phyloP scores from a whole-genome alignment of 1,139 yeast genomes.

The Yamadazyma sp. region DNA sequence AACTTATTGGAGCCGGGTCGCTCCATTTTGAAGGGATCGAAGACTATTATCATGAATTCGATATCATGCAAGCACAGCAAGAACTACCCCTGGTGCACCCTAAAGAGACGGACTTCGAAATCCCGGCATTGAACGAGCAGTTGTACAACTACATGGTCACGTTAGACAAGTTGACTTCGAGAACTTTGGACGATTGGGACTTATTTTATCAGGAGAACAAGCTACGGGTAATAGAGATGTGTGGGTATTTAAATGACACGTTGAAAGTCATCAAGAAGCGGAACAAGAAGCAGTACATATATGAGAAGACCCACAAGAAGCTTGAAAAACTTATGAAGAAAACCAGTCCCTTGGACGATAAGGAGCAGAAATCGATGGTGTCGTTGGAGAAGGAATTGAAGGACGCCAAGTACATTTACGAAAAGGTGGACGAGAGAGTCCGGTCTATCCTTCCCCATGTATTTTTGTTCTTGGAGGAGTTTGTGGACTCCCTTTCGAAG shows the following conservation, averaged over 20 bases:
- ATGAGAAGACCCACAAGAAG: conserved; percentile 37
- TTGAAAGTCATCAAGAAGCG: conserved; percentile 46
- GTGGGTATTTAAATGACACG: conserved; percentile 32
- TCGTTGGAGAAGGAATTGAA: conserved; percentile 29
- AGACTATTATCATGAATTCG: conserved; percentile 37
- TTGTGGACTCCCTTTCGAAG: conserved; percentile 43
- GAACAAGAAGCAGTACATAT: conserved; percentile 41
- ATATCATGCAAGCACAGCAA: conserved; percentile 28
- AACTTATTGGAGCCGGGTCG: conserved; percentile 38
- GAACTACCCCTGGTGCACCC: conserved; percentile 41
- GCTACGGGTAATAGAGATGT: conserved; percentile 40
- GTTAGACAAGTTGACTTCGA: conserved; percentile 29
- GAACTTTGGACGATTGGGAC: conserved; percentile 34
- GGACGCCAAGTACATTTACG: conserved; percentile 30
- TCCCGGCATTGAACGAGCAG: conserved; percentile 32
- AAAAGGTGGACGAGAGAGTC: conserved; percentile 39
- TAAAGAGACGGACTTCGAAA: conserved; percentile 30
- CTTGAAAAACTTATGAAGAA: conserved; percentile 46
- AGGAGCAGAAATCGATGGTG: conserved; percentile 36
- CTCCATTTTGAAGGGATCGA: conserved; percentile 47
- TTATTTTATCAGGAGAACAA: conserved; percentile 29
- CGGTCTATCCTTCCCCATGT: conserved; percentile 47
- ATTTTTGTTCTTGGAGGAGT: conserved; percentile 50
- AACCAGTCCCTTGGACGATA: conserved; percentile 34
- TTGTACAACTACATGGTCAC: conserved; percentile 29